Evolutionary conservation across 345 rosid species (phyloP), one percentile per base, ranked within the genome.

Genomic region (Passiflora organensis): DNA sequence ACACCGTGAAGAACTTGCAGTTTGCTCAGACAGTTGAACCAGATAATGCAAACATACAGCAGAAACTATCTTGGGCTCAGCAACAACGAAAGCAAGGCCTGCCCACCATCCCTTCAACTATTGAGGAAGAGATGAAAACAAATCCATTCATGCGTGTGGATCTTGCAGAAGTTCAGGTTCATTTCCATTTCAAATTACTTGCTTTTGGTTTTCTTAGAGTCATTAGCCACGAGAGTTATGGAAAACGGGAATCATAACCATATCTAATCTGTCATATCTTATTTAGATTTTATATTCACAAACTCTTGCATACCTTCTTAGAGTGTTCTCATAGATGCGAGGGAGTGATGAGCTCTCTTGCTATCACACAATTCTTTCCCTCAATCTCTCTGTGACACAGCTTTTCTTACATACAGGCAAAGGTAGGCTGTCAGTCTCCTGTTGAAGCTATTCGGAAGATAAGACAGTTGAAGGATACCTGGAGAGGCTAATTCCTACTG

Each of bases 1-100:
- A 88, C 72, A 86, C 98, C 0, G 80, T 84, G 69, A 89, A 88
- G 83, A 91, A 88, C 87, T 68, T 91, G 83, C 85, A 79, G 65
- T 91, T 91, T 63, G 96, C 89, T 18, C 48, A 59, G 20, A 78
- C 91, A 19, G 84, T 86, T 14, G 99, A 91, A 52, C 94, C 90
- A 64, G 74, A 79, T 54, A 91, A 82, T 41, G 77, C 25, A 32
- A 82, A 82, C 71, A 73, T 77, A 71, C 81, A 76, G 59, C 80
- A 86, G 58, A 88, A 89, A 74, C 59, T 93, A 20, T 57, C 76
- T 46, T 84, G 95, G 99, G 95, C 99, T 44, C 82, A 79, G 63
- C 65, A 79, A 46, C 95, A 82, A 71, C 82, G 71, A 57, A 68
- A 74, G 64, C 80, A 80, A 68, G 81, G 87, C 55, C 80, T 75